A percentile compares a stretch with the other conserved stretches of the same genome.
Evolutionary conservation across 2,329 filamentous ascomycete genomes (phyloP).

Genomic region (Colletotrichum higginsianum): DNA sequence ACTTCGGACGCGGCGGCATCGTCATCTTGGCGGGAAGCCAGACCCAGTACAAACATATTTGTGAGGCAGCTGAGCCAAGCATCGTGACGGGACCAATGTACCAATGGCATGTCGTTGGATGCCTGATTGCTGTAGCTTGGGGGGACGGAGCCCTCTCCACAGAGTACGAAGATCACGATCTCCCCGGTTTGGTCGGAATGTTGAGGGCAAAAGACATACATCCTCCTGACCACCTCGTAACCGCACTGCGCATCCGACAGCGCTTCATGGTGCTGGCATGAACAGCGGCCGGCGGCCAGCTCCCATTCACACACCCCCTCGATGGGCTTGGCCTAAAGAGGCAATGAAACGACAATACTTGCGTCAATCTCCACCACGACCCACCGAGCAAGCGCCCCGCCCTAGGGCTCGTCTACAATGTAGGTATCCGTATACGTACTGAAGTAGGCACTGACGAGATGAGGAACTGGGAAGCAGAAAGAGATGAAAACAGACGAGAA

Average conservation of each 20-base stretch:
- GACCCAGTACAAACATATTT: conserved; percentile 20
- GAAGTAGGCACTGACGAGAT: background rate
- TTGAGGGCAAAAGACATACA: conserved; percentile 12
- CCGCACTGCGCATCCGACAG: background rate
- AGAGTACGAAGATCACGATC: conserved; percentile 28
- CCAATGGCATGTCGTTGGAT: conserved; percentile 26
- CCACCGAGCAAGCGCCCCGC: conserved; percentile 32
- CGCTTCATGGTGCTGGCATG: conserved; percentile 32
- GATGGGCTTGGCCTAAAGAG: conserved; percentile 25
- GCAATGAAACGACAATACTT: conserved; percentile 38
- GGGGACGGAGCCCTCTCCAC: conserved; percentile 2
- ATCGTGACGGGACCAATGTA: conserved; percentile 31
- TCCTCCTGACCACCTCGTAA: conserved; percentile 29
- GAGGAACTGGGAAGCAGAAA: conserved; percentile 12
- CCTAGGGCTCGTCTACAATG: conserved; percentile 29
- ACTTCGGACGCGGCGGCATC: conserved; percentile 30
- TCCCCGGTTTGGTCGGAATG: conserved; percentile 5
- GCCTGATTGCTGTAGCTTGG: conserved; percentile 29
- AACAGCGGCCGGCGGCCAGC: conserved; percentile 38
- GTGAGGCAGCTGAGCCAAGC: conserved; percentile 34
- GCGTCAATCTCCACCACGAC: conserved; percentile 26
- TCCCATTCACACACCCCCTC: conserved; percentile 14
- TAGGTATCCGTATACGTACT: no score
- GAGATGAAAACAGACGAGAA: background rate
- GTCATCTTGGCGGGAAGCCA: conserved; percentile 29